Evolutionary conservation across 2,329 filamentous ascomycete genomes (phyloP).

Genomic region (Teratosphaeria gauchensis): DNA sequence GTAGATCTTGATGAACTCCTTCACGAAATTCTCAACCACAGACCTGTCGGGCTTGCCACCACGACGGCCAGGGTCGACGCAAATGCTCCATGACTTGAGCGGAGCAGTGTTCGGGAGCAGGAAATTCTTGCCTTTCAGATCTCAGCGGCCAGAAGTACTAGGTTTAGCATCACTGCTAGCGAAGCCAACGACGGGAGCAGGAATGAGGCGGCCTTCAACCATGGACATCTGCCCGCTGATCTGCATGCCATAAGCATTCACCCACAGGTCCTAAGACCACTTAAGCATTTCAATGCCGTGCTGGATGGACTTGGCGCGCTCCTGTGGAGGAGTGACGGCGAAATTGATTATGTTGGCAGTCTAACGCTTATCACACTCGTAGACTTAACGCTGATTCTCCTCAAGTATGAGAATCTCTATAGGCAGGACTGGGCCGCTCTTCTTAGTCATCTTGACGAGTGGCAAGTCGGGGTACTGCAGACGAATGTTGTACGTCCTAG

Average conservation of each 20-base stretch:
- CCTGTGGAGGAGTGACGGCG: conserved; percentile 65
- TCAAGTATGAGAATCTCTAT: conserved; percentile 47
- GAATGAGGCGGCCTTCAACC: conserved; percentile 58
- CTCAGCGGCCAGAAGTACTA: conserved; percentile 67
- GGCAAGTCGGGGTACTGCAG: conserved; percentile 42
- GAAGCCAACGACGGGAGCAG: conserved; percentile 63
- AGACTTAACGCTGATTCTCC: conserved; percentile 47
- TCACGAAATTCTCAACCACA: conserved; percentile 44
- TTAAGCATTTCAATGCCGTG: conserved; percentile 56
- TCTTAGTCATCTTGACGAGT: conserved; percentile 45
- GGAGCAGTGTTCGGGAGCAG: conserved; percentile 47
- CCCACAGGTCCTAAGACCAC: conserved; percentile 59
- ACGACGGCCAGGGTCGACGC: conserved; percentile 52
- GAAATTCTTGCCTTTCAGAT: conserved; percentile 75
- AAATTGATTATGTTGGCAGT: conserved; percentile 88
- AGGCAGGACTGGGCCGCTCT: conserved; percentile 44
- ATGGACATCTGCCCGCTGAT: conserved; percentile 56
- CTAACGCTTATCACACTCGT: conserved; percentile 51
- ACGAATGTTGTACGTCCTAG: conserved; percentile 40
- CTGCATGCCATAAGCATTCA: conserved; percentile 63
- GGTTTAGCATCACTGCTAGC: conserved; percentile 47
- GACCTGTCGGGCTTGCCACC: conserved; percentile 32
- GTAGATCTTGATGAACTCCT: conserved; percentile 54
- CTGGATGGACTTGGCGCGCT: conserved; percentile 60
- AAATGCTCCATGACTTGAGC: conserved; percentile 66